Percentiles rank a stretch among this genome's conserved stretches.
Evolutionary conservation across 495 filamentous ascomycete genomes (phyloP).

Genomic region (Elaphomyces granulatus): DNA sequence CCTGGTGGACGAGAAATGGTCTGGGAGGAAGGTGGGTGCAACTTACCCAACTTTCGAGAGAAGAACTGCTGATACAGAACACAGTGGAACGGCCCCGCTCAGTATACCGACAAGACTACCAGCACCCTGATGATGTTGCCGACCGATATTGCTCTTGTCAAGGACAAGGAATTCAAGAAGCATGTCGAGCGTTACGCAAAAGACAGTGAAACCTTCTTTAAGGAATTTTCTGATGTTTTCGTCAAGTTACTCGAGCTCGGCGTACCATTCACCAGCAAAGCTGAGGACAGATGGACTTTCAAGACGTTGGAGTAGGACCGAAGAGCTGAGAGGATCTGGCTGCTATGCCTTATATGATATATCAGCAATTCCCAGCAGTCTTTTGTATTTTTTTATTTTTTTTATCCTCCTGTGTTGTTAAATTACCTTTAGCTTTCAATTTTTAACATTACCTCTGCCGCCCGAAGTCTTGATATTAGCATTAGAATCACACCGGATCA

Average conservation of each 20-base stretch:
- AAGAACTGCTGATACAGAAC: background rate
- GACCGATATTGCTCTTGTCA: constrained; percentile 72
- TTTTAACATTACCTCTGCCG: no score
- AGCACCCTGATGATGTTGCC: constrained; percentile 96
- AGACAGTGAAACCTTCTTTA: constrained; percentile 85
- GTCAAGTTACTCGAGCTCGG: constrained; percentile 85
- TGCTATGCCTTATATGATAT: no score
- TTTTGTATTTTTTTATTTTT: no score
- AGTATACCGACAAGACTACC: constrained; percentile 73
- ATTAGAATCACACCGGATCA: no score
- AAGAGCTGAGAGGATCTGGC: no score
- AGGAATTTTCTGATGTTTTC: constrained; percentile 70
- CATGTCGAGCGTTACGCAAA: constrained; percentile 85
- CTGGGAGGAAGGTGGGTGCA: constrained; percentile 43
- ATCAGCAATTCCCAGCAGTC: no score
- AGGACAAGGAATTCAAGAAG: constrained; percentile 76
- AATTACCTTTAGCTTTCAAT: no score
- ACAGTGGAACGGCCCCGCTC: constrained; percentile 71
- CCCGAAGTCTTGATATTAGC: no score
- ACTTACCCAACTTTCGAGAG: background rate
- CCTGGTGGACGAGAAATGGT: constrained; percentile 84
- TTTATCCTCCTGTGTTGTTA: no score
- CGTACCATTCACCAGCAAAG: constrained; percentile 65
- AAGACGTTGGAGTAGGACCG: constrained; percentile 42
- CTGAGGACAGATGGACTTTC: constrained; percentile 58